These are phyloP conservation scores for Tetracladium marchalianum DNA, from an alignment of 495 filamentous ascomycete species.

Conservation along the genomic window DNA sequence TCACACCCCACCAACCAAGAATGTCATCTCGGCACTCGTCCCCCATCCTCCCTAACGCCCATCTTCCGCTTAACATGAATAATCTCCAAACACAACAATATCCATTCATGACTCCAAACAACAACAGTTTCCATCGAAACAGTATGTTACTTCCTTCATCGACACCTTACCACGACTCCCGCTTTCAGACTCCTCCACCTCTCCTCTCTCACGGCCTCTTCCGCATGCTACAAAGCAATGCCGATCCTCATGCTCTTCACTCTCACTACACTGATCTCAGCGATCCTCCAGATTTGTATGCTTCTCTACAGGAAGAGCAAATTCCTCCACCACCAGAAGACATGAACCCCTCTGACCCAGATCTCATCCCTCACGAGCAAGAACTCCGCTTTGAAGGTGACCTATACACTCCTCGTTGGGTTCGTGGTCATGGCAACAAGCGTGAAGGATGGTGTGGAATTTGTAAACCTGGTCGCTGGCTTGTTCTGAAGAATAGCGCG, in stretches of 20 bases:
- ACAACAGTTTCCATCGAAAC: slow-evolving; percentile 36
- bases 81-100: slow-evolving; percentile 44
- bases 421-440: slow-evolving; percentile 71
- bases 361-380: slow-evolving; percentile 62
- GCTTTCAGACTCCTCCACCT: slow-evolving; percentile 41
- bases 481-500: slow-evolving; percentile 73
- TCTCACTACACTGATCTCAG: slow-evolving; percentile 55
- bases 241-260: slow-evolving; percentile 49
- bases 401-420: slow-evolving; percentile 69
- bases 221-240: slow-evolving; percentile 59
- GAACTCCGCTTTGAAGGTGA: slow-evolving; percentile 70
- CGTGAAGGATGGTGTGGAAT: slow-evolving; percentile 80
- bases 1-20: slow-evolving; percentile 30
- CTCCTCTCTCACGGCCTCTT: slow-evolving; percentile 55
- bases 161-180: slow-evolving; percentile 24
- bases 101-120: slow-evolving; percentile 39
- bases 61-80: slow-evolving; percentile 39
- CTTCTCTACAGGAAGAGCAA: slow-evolving; percentile 56
- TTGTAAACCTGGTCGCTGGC: slow-evolving; percentile 72
- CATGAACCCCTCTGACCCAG: slow-evolving; percentile 63
- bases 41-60: slow-evolving; percentile 42
- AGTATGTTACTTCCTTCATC: slow-evolving; percentile 22
- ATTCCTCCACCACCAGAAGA: slow-evolving; percentile 60
- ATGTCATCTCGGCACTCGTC: slow-evolving; percentile 42
- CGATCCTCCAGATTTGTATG: slow-evolving; percentile 64